Conservation (phyloP, 257 asterid species). For the Paulownia fortunei region DNA sequence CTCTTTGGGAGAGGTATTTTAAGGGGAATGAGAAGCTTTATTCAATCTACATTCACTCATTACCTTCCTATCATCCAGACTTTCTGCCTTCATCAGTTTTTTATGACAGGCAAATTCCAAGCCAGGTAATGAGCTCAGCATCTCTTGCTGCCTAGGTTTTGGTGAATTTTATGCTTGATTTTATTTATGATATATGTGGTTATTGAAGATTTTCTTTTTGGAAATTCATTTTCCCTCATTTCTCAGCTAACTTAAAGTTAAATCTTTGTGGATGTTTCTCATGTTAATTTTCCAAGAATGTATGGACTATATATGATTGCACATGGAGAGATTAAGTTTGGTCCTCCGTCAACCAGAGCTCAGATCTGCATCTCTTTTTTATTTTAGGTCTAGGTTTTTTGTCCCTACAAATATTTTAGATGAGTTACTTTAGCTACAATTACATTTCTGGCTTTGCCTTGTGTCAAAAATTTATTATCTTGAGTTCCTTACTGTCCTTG, state of each 20-base stretch:
- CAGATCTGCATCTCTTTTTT: background rate
- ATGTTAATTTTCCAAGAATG: background rate
- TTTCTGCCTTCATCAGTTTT: conserved; percentile 72
- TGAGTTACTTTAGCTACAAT: background rate
- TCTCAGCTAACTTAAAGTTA: background rate
- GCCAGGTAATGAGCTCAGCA: conserved; percentile 64
- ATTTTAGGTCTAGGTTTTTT: background rate
- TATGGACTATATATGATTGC: background rate
- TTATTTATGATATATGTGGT: background rate
- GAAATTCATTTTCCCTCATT: background rate
- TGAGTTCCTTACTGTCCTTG: background rate
- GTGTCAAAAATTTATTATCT: background rate
- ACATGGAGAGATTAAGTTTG: background rate
- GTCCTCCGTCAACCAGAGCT: background rate
- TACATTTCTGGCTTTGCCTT: background rate
- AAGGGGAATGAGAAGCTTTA: conserved; percentile 74
- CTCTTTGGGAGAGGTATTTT: conserved; percentile 87
- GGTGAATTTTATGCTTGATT: background rate
- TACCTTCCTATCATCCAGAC: conserved; percentile 67
- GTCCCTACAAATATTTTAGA: background rate
- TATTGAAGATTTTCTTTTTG: background rate
- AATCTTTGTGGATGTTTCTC: background rate
- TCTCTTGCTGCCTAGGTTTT: background rate
- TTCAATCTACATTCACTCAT: conserved; percentile 76
- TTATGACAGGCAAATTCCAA: conserved; percentile 78